Evolutionary conservation across 345 rosid species (phyloP).

Genomic region (Chamaenerion angustifolium): DNA sequence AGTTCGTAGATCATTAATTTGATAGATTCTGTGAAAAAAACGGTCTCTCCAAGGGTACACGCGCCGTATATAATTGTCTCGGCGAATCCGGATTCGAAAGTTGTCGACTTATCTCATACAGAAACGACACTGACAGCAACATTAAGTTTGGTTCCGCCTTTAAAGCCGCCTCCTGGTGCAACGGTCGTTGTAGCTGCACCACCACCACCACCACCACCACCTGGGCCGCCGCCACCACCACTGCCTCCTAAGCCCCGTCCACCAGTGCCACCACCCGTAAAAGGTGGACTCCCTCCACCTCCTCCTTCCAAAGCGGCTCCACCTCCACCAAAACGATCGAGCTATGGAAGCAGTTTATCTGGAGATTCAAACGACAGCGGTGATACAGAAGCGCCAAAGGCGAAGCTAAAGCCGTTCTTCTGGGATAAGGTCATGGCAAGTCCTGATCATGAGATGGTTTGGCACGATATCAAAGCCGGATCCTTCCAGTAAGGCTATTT

Average conservation of each 20-base stretch:
- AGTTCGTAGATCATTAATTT: no score
- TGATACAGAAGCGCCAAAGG: constrained; percentile 42
- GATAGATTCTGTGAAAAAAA: no score
- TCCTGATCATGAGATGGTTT: constrained; percentile 79
- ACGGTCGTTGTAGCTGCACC: constrained; percentile 16
- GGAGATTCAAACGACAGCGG: constrained; percentile 29
- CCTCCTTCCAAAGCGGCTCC: constrained; percentile 9
- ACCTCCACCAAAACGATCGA: background rate
- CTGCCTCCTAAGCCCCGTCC: constrained; percentile 44
- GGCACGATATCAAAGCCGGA: constrained; percentile 91
- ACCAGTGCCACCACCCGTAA: constrained; percentile 40
- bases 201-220: constrained; percentile 13
- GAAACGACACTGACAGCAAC: constrained; percentile 6
- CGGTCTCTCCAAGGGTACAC: no score
- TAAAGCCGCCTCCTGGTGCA: constrained; percentile 45
- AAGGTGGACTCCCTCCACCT: constrained; percentile 18
- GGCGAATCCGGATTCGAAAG: constrained; percentile 15
- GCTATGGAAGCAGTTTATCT: constrained; percentile 17
- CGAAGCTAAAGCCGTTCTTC: constrained; percentile 88
- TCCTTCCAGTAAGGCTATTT: constrained; percentile 76
- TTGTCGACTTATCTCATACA: constrained; percentile 11
- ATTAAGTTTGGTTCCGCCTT: constrained; percentile 15
- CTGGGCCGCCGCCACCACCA: constrained; percentile 16
- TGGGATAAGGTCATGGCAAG: constrained; percentile 92
- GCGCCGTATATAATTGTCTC: constrained; percentile 9